These are phyloP conservation scores for Groenewaldozyma tartarivorans DNA, from an alignment of 805 yeast genomes.

Conservation along the genomic window DNA sequence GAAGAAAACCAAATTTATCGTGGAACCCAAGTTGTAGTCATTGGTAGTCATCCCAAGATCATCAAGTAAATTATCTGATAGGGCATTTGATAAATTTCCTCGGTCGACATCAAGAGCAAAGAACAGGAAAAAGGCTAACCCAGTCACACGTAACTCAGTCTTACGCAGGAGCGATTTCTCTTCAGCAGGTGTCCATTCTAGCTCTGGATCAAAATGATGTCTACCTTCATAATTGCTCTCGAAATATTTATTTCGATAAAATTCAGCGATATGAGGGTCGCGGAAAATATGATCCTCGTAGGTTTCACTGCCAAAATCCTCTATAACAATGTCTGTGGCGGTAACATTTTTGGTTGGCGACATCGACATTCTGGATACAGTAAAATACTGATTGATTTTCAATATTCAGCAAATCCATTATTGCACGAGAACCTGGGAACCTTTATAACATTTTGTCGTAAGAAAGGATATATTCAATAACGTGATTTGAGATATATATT, in stretches of 20 bases:
- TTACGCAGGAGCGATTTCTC: slow-evolving; percentile 39
- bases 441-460: too few species aligned
- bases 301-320: background rate
- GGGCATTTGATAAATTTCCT: slow-evolving; percentile 45
- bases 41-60: slow-evolving; percentile 45
- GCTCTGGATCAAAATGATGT: slow-evolving; percentile 42
- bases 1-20: slow-evolving; percentile 44
- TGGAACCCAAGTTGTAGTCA: slow-evolving; percentile 48
- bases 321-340: too few species aligned
- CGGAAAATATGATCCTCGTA: background rate
- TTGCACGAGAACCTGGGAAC: too few species aligned
- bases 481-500: too few species aligned
- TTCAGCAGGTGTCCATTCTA: slow-evolving; percentile 40
- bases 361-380: too few species aligned
- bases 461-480: too few species aligned
- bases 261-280: background rate
- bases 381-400: too few species aligned
- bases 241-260: too few species aligned
- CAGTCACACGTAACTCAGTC: slow-evolving; percentile 43
- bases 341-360: too few species aligned
- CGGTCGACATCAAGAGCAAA: slow-evolving; percentile 49
- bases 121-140: slow-evolving; percentile 49
- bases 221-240: slow-evolving; percentile 53
- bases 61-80: slow-evolving; percentile 44
- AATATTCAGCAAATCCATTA: too few species aligned